Evolutionary conservation across 495 filamentous ascomycete species (phyloP).

Genomic region (Talaromyces liani): DNA sequence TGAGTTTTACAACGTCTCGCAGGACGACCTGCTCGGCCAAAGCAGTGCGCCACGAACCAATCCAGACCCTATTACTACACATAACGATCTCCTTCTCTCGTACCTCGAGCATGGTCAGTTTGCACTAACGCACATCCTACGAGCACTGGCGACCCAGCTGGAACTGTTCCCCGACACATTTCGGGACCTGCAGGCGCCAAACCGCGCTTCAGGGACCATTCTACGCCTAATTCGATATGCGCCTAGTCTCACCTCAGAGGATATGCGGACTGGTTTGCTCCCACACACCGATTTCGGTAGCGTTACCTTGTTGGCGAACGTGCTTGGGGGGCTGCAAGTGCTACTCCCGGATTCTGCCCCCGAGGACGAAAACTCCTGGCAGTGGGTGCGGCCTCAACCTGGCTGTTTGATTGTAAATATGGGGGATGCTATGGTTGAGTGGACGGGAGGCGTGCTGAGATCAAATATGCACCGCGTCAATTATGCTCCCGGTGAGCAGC

Average conservation of each 20-base stretch:
- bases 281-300: conserved; percentile 52
- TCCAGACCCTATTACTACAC: conserved; percentile 8
- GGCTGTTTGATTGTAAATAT: conserved; percentile 50
- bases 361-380: conserved; percentile 24
- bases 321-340: conserved; percentile 50
- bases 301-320: conserved; percentile 48
- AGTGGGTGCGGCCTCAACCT: conserved; percentile 39
- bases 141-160: conserved; percentile 6
- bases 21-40: conserved; percentile 13
- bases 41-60: conserved; percentile 6
- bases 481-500: conserved; percentile 4
- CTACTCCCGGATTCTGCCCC: conserved; percentile 26
- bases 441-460: conserved; percentile 38
- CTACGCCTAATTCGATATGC: conserved; percentile 11
- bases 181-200: conserved; percentile 1
- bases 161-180: conserved; percentile 9
- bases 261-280: neutral
- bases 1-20: conserved; percentile 12
- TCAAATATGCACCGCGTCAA: conserved; percentile 49
- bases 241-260: neutral
- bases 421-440: conserved; percentile 49
- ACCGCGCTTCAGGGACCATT: conserved; percentile 10
- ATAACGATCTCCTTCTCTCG: neutral
- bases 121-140: conserved; percentile 7
- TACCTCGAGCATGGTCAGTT: conserved; percentile 10